These are phyloP conservation scores for Acanthamoeba triangularis DNA, from an alignment of 208 protist genomes.

Conservation along the genomic window DNA sequence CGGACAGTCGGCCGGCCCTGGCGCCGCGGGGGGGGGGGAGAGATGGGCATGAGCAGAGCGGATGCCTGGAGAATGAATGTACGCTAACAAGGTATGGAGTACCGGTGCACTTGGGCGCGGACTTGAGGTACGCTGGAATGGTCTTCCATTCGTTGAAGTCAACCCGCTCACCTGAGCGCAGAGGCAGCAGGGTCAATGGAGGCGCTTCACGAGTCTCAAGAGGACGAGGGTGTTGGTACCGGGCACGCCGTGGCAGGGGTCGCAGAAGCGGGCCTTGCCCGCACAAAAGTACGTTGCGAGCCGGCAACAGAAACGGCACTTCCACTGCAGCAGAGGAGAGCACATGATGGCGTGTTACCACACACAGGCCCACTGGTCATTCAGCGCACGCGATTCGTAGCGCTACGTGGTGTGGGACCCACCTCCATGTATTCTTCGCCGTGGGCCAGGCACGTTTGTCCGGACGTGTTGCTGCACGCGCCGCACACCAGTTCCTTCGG, in stretches of 20 bases:
- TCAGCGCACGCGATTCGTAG: background rate
- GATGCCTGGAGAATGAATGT: background rate
- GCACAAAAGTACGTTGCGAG: conserved; percentile 35
- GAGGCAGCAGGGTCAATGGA: no score
- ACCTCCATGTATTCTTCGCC: conserved; percentile 67
- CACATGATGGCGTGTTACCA: background rate
- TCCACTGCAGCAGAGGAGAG: conserved; percentile 17
- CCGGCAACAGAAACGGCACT: conserved; percentile 73
- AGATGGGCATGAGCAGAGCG: background rate
- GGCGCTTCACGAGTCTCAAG: background rate
- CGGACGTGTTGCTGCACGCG: background rate
- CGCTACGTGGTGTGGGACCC: background rate
- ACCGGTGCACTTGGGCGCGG: conserved; percentile 48
- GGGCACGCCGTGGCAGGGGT: conserved; percentile 10
- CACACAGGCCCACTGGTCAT: background rate
- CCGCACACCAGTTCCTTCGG: conserved; percentile 37
- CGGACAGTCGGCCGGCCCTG: background rate
- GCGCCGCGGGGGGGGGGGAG: background rate
- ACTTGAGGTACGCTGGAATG: background rate
- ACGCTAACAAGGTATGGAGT: background rate
- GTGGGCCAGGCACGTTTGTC: background rate
- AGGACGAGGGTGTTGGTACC: background rate
- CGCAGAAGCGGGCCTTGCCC: conserved; percentile 33
- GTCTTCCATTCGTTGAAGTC: conserved; percentile 36
- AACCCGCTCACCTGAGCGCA: background rate